Percentiles rank a stretch among this genome's conserved stretches.
These are phyloP conservation scores for Limonium bicolor DNA, from an alignment of 148 eudicot genomes.

Conservation along the genomic window DNA sequence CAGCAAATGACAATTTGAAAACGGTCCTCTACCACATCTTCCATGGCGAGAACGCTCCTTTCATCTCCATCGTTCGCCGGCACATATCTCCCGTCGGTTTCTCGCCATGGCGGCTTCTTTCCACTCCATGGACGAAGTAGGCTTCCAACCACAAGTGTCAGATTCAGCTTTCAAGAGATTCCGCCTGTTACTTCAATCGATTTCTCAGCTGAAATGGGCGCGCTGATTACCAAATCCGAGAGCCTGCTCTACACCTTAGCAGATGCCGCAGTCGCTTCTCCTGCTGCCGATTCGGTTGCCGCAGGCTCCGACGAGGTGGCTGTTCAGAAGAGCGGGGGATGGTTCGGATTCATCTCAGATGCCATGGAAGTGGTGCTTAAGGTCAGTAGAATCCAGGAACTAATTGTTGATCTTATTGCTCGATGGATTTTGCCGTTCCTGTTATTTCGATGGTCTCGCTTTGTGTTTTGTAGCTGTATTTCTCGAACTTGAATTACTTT, in stretches of 20 bases:
- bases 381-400: conserved; percentile 23
- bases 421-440: no score
- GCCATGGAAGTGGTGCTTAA: conserved; percentile 95
- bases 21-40: no score
- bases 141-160: conserved; percentile 34
- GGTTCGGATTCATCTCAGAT: conserved; percentile 85
- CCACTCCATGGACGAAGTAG: conserved; percentile 19
- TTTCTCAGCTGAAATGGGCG: conserved; percentile 26
- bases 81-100: conserved; percentile 30
- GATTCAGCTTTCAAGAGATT: conserved; percentile 44
- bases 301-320: conserved; percentile 11
- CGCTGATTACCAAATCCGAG: conserved; percentile 44
- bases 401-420: no score
- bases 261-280: conserved; percentile 74
- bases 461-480: no score
- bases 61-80: conserved; percentile 65
- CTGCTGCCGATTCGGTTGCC: conserved; percentile 24
- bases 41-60: conserved; percentile 89
- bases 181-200: no score
- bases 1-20: no score
- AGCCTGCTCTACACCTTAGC: conserved; percentile 71
- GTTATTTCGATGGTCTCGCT: no score
- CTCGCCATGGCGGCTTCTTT: conserved; percentile 18
- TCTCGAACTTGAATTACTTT: no score
- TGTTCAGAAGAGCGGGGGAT: conserved; percentile 70